Base-by-base conservation (phyloP, 108 stramenopile species). In the Skeletonema potamos region DNA sequence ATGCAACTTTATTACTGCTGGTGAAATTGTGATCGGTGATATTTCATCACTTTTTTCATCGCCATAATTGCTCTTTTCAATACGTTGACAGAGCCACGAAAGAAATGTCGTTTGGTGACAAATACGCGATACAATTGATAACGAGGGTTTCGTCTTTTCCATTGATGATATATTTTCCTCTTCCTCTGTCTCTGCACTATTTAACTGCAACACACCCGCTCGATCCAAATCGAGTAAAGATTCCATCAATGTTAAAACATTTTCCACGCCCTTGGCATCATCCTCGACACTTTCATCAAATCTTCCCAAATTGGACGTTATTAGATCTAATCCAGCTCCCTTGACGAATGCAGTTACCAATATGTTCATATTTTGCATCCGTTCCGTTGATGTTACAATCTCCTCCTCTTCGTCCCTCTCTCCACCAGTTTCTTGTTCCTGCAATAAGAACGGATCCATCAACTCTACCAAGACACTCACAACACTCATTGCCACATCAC, bases 211-310 rank as follows among this genome's bases (percentile, higher is more conserved):
- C 33, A 63, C 74, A 15, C 74, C 59, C 37, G 67, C 36, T 43
- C 72, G 13, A 65, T 92, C 91, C 33, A 92, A 70, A 55, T 93
- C 92, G 12, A 93, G 48, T 34, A 90, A 60, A 39, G 79, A 72
- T 80, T 93, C 92, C 46, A 89, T 63, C 64, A 89, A 56, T 3
- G 88, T 73, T 6, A 90, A 34, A 11, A 82, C 67, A 64, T 89
- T 86, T 43, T 89, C 85, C 4, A 85, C 66, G 1, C 89, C 89
- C 43, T 80, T 83, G 20, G 84, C 74, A 29, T 86, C 79, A 57
- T 79, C 77, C 56, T 90, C 90, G 5, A 79, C 67, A 33, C 68
- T 34, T 48, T 74, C 67, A 57, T 79, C 73, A 17, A 74, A 69
- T 36, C 78, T 11, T 26, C 78, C 78, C 5, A 79, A 36, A 27